Conservation (phyloP, 345 rosid species). For the Melastoma malabathricum region DNA sequence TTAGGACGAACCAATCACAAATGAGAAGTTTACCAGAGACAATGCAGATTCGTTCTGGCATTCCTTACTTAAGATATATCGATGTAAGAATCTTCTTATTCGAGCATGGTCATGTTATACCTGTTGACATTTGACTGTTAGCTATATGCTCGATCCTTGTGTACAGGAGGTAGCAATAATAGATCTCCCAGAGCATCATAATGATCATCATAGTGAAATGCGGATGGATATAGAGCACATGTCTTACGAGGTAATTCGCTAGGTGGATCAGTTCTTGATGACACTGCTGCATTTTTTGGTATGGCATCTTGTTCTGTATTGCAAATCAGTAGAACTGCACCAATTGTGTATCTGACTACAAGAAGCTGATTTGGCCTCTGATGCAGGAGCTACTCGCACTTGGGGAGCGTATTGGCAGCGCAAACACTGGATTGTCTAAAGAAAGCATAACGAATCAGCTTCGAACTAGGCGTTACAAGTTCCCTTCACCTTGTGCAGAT, state of each 20-base stretch:
- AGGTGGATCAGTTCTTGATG: neutral
- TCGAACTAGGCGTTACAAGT: conserved; percentile 34
- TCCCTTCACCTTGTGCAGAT: conserved; percentile 24
- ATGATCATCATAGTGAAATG: conserved; percentile 78
- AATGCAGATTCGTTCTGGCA: conserved; percentile 28
- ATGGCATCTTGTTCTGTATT: neutral
- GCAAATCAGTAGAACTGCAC: neutral
- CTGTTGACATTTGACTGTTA: neutral
- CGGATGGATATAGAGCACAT: conserved; percentile 87
- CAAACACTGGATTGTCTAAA: conserved; percentile 69
- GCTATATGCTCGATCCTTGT: conserved; percentile 2
- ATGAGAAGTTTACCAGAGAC: conserved; percentile 25
- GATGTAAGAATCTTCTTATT: conserved; percentile 30
- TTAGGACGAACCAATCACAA: conserved; percentile 35
- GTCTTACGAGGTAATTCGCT: conserved; percentile 63
- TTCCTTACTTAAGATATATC: conserved; percentile 44
- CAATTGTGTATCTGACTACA: neutral
- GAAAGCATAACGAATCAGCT: conserved; percentile 29
- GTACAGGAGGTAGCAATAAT: conserved; percentile 58
- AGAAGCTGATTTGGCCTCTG: neutral
- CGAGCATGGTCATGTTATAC: conserved; percentile 1
- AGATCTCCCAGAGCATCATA: conserved; percentile 33
- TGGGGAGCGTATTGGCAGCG: conserved; percentile 71
- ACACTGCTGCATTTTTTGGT: too few relatives aligned
- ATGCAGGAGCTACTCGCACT: conserved; percentile 74